Base-by-base conservation (phyloP, 129 eudicot species). In the Flaveria robusta region DNA sequence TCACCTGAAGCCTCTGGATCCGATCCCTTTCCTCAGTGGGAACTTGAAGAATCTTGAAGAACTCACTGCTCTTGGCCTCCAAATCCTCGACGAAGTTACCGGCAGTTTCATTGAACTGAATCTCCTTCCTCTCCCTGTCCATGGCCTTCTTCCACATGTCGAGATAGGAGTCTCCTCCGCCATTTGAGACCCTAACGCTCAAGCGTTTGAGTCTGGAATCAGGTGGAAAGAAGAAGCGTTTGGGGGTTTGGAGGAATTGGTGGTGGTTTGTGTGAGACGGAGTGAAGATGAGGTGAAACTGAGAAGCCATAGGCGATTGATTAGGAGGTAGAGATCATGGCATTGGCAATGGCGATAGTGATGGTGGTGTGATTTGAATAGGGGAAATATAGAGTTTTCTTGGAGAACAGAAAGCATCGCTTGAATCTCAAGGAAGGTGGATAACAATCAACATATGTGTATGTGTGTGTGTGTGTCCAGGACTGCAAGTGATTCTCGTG, bases 81-180 rank as follows among this genome's bases (percentile, higher is more conserved):
- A 91, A 72, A 20, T 64, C 88, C 75, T 87, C 97, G 8, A 37
- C 18, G 23, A 72, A 59, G 18, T 81, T 83, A 47, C 83, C 86
- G 10, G 76, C 79, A 19, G 87, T 79, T 22, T 77, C 87, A 45
- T 78, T 85, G 58, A 88, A 88, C 83, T 87, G 86, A 18, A 45
- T 52, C 15, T 81, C 83, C 77, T 85, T 89, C 68, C 90, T 74
- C 74, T 94, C 97, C 27, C 91, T 82, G 5, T 91, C 97, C 83
- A 82, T 79, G 2, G 97, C 93, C 65, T 83, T 83, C 83, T 77
- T 88, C 98, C 98, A 91, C 97, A 91, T 91, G 42, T 83, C 97
- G 49, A 91, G 79, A 81, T 88, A 91, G 19, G 98, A 88, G 34
- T 83, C 89, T 3, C 82, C 89, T 3, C 83, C 86, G 8, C 81